Percentiles rank a stretch among this genome's conserved stretches.
These are phyloP conservation scores for Friedmanniomyces simplex DNA, from an alignment of 495 filamentous ascomycete species.

Conservation along the genomic window DNA sequence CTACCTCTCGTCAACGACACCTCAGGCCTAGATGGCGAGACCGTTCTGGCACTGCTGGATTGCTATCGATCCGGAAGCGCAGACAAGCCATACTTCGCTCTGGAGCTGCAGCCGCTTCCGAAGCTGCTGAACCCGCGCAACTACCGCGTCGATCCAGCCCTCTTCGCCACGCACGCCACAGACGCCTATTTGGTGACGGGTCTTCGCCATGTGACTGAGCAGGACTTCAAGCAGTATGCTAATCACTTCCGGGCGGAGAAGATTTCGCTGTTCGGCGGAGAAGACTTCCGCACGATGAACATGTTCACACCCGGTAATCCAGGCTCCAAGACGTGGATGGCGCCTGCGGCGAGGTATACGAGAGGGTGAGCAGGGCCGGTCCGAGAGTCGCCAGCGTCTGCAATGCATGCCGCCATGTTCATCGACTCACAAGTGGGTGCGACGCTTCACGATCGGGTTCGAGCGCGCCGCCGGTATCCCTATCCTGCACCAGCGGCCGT, in stretches of 20 bases:
- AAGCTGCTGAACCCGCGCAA: not conserved
- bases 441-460: no score
- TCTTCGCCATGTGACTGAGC: not conserved
- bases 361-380: no score
- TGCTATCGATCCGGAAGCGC: not conserved
- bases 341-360: not conserved
- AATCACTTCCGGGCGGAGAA: not conserved
- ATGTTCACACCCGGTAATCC: not conserved
- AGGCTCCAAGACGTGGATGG: not conserved
- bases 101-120: not conserved
- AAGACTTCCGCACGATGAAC: not conserved
- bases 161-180: not conserved
- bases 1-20: not conserved
- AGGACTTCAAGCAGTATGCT: not conserved
- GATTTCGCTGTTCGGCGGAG: not conserved
- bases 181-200: not conserved
- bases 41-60: not conserved
- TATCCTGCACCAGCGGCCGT: no score
- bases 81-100: slow-evolving; percentile 1
- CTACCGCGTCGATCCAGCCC: not conserved
- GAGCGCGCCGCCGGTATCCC: no score
- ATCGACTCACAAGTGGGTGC: no score
- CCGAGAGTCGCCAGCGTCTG: no score
- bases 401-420: no score
- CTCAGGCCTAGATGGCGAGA: not conserved